Conservation (phyloP, 805 yeast species). For the Metschnikowia kunwiensis region DNA sequence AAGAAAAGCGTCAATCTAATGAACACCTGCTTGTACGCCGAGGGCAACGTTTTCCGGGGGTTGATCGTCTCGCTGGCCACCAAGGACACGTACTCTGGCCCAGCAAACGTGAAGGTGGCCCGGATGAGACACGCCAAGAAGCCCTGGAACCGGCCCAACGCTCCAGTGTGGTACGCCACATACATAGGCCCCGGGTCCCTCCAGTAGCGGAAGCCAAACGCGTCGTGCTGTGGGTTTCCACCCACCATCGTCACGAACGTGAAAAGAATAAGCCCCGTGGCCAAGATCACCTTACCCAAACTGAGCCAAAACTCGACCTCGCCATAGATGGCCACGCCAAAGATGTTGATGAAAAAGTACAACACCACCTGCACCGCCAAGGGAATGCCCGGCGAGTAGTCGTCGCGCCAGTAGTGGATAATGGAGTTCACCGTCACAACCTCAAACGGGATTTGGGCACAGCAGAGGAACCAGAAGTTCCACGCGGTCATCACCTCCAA, state of each 20-base stretch:
- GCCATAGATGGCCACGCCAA: constrained; percentile 50
- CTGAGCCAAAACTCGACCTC: constrained; percentile 53
- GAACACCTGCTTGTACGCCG: constrained; percentile 74
- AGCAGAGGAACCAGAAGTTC: constrained; percentile 75
- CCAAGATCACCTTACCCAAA: constrained; percentile 34
- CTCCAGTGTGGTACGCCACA: constrained; percentile 39
- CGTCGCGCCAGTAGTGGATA: constrained; percentile 78
- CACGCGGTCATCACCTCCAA: constrained; percentile 74
- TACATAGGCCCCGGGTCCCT: constrained; percentile 19
- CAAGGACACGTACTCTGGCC: constrained; percentile 84
- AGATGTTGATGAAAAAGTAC: constrained; percentile 50
- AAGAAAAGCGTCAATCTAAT: constrained; percentile 65
- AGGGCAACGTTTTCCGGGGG: constrained; percentile 72
- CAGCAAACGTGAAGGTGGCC: constrained; percentile 79
- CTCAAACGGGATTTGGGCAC: constrained; percentile 79
- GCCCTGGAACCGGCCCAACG: constrained; percentile 66
- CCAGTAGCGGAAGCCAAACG: constrained; percentile 22
- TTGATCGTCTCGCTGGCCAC: constrained; percentile 77
- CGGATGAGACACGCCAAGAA: constrained; percentile 64
- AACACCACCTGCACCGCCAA: constrained; percentile 61
- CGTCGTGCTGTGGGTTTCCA: constrained; percentile 21
- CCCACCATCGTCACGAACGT: constrained; percentile 22
- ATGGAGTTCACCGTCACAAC: constrained; percentile 76
- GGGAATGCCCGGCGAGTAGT: constrained; percentile 68
- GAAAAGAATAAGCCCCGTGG: constrained; percentile 19